phyloP scores from a whole-genome alignment of 2,329 filamentous ascomycete species.

The Colletotrichum godetiae region DNA sequence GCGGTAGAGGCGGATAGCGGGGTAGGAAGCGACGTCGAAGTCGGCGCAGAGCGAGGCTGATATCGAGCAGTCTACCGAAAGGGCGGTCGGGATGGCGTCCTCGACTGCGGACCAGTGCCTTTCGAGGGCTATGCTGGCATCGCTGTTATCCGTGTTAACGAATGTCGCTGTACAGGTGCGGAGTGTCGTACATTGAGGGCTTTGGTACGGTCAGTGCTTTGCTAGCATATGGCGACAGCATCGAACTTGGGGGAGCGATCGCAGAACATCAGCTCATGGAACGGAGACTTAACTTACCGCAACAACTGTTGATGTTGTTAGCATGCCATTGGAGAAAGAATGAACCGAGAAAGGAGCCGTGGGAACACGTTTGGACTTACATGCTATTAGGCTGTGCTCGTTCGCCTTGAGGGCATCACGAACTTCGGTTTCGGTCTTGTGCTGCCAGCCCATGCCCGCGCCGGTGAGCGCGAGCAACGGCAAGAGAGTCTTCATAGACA shows the following conservation, averaged over 20 bases:
- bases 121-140: constrained; percentile 46
- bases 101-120: constrained; percentile 47
- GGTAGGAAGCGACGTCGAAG: constrained; percentile 56
- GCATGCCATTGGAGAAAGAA: not conserved
- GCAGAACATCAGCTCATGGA: not conserved
- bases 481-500: constrained; percentile 26
- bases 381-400: constrained; percentile 45
- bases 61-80: constrained; percentile 55
- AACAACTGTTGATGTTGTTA: constrained; percentile 16
- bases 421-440: constrained; percentile 23
- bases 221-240: not conserved
- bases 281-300: constrained; percentile 1
- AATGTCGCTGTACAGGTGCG: not conserved
- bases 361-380: constrained; percentile 40
- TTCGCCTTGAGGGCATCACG: constrained; percentile 29
- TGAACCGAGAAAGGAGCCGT: not conserved
- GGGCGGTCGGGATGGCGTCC: constrained; percentile 38
- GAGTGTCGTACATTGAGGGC: constrained; percentile 18
- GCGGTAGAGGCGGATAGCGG: constrained; percentile 57
- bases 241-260: too few relatives aligned
- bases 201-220: constrained; percentile 5
- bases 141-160: constrained; percentile 37
- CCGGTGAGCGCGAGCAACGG: constrained; percentile 23
- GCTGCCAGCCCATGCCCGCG: constrained; percentile 16
- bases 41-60: constrained; percentile 52